Conservation (phyloP, 140 eudicot genomes). For the Ambrosia hybrid region DNA sequence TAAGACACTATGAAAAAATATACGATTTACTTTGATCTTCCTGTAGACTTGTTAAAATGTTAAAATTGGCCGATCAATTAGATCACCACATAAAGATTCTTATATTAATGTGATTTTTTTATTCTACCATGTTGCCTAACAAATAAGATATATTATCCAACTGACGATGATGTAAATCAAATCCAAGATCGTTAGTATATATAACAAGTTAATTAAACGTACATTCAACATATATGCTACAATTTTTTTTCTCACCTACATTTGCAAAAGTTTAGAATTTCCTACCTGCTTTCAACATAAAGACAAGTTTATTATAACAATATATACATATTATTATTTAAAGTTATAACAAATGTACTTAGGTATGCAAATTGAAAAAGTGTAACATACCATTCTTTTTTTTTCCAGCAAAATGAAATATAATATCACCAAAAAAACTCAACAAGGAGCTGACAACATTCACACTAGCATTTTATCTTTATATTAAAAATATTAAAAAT, state of each 20-base stretch:
- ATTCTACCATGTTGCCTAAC: background rate
- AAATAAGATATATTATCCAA: background rate
- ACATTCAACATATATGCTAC: background rate
- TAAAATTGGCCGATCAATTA: too few relatives aligned
- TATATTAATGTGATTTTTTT: background rate
- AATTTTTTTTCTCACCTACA: slow-evolving; percentile 34
- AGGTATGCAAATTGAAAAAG: background rate
- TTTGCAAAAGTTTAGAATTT: slow-evolving; percentile 23
- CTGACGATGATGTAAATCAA: background rate
- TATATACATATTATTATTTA: background rate
- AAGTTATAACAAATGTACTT: background rate
- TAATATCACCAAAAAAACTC: too few relatives aligned
- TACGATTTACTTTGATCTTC: background rate
- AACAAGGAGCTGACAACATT: too few relatives aligned
- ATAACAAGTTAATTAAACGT: background rate
- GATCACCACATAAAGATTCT: too few relatives aligned
- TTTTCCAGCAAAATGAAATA: background rate
- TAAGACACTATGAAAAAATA: background rate
- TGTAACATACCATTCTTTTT: too few relatives aligned
- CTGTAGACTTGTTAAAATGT: too few relatives aligned
- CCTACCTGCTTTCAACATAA: slow-evolving; percentile 29
- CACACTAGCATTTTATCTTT: too few relatives aligned
- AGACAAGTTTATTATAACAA: slow-evolving; percentile 21
- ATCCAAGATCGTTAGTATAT: background rate
- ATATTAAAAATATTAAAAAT: too few relatives aligned